Conservation (phyloP, 257 asterid species). For the Fraxinus excelsior region DNA sequence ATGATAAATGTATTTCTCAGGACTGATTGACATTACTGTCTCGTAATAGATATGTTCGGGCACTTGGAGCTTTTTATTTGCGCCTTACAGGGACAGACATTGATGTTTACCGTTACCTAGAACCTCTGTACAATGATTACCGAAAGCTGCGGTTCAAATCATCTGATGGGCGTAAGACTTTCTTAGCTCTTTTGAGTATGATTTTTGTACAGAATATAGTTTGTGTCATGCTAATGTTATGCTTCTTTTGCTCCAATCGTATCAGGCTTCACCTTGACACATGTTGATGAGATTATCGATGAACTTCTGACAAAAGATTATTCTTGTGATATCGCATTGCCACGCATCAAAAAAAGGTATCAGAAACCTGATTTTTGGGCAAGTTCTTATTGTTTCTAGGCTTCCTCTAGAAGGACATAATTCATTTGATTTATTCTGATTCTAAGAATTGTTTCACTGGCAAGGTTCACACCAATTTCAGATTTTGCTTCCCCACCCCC, state of each 20-base stretch:
- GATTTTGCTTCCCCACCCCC: not conserved
- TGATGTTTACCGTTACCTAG: constrained; percentile 84
- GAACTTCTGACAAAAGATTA: constrained; percentile 87
- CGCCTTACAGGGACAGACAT: constrained; percentile 88
- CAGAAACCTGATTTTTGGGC: constrained; percentile 3
- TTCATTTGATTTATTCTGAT: not conserved
- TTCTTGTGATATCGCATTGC: constrained; percentile 86
- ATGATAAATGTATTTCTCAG: no score
- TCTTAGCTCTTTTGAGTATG: not conserved
- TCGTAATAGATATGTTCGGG: constrained; percentile 70
- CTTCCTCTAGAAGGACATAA: not conserved
- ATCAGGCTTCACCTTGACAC: constrained; percentile 71
- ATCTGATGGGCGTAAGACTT: constrained; percentile 66
- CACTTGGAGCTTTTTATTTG: constrained; percentile 92
- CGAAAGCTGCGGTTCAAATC: constrained; percentile 71
- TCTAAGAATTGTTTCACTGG: not conserved
- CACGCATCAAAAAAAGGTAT: constrained; percentile 87
- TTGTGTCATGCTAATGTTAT: constrained; percentile 8
- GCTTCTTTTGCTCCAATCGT: constrained; percentile 10
- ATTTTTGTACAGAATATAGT: not conserved
- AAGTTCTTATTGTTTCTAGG: not conserved
- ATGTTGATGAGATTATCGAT: constrained; percentile 85
- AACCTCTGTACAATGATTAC: constrained; percentile 90
- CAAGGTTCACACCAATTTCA: no score
- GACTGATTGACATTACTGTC: constrained; percentile 3